Evolutionary conservation across 1,139 yeast genomes (phyloP).

Genomic region (Taphrina communis): DNA sequence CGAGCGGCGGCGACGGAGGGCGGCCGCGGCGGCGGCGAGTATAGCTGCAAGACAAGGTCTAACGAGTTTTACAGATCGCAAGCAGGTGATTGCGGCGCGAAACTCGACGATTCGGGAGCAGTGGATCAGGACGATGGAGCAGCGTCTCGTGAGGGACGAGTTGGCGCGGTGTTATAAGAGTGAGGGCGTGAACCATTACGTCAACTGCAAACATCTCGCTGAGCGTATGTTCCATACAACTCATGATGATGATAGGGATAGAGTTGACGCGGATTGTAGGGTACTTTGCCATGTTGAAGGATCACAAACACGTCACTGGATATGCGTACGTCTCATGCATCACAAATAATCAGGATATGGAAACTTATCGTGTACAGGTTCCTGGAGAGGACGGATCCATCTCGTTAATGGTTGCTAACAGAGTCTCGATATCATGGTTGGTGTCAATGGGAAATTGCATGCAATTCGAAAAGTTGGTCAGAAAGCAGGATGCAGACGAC

Average conservation of each 20-base stretch:
- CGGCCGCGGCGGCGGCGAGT: no score
- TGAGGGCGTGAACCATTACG: slow-evolving; percentile 47
- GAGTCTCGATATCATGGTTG: no score
- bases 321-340: slow-evolving; percentile 16
- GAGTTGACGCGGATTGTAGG: slow-evolving; percentile 6
- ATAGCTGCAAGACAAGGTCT: not conserved
- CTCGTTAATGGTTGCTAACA: not conserved
- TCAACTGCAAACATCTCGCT: slow-evolving; percentile 47
- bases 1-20: no score
- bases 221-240: no score
- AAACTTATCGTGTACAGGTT: not conserved
- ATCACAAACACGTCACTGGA: slow-evolving; percentile 37
- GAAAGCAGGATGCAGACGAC: no score
- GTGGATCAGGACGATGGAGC: slow-evolving; percentile 45
- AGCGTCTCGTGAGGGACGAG: slow-evolving; percentile 46
- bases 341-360: no score
- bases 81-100: slow-evolving; percentile 38
- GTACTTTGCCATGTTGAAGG: slow-evolving; percentile 39
- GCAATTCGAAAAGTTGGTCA: no score
- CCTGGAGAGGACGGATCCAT: slow-evolving; percentile 33
- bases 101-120: slow-evolving; percentile 37
- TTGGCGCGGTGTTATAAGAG: slow-evolving; percentile 46
- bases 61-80: slow-evolving; percentile 15
- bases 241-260: no score
- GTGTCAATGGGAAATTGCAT: no score